Evolutionary conservation across 2,329 filamentous ascomycete species (phyloP).

Genomic region (Pyrenochaeta sp.): DNA sequence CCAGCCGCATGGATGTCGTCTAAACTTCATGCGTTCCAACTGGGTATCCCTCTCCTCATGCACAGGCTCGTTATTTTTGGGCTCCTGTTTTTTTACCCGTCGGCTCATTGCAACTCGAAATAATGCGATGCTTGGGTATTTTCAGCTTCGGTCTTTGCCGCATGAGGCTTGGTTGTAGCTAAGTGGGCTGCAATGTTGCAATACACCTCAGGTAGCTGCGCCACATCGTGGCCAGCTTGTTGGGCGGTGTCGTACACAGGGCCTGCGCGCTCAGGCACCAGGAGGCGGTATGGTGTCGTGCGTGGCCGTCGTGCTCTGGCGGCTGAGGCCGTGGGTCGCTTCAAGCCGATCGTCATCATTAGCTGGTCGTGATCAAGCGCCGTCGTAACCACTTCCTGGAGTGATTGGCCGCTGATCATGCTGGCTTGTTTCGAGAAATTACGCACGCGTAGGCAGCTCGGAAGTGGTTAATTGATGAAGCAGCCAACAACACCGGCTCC

Average conservation of each 20-base stretch:
- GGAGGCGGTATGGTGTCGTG: slow-evolving; percentile 11
- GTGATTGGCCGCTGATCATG: slow-evolving; percentile 16
- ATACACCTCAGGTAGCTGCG: slow-evolving; percentile 17
- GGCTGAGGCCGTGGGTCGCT: slow-evolving; percentile 14
- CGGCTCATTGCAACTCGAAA: slow-evolving; percentile 1
- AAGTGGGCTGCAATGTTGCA: slow-evolving; percentile 5
- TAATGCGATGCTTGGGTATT: slow-evolving; percentile 12
- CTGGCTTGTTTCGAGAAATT: slow-evolving; percentile 21
- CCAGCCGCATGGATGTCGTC: slow-evolving; percentile 17
- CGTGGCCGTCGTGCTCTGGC: slow-evolving; percentile 5
- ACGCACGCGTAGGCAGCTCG: slow-evolving; percentile 9
- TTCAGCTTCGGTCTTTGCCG: slow-evolving; percentile 3
- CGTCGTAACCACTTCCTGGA: neutral
- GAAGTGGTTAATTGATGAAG: slow-evolving; percentile 7
- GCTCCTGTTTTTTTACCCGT: slow-evolving; percentile 13
- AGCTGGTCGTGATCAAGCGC: slow-evolving; percentile 15
- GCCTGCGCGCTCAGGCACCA: slow-evolving; percentile 15
- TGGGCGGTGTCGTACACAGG: slow-evolving; percentile 8
- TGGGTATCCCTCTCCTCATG: slow-evolving; percentile 23
- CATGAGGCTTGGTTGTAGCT: slow-evolving; percentile 2
- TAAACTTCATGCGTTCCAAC: slow-evolving; percentile 22
- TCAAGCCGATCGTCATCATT: slow-evolving; percentile 14
- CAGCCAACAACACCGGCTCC: slow-evolving; percentile 1
- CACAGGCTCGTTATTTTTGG: slow-evolving; percentile 31
- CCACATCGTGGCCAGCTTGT: slow-evolving; percentile 25